phyloP scores from a whole-genome alignment of 768 basidiomycete genomes.

The Boletus vinaceobasis region DNA sequence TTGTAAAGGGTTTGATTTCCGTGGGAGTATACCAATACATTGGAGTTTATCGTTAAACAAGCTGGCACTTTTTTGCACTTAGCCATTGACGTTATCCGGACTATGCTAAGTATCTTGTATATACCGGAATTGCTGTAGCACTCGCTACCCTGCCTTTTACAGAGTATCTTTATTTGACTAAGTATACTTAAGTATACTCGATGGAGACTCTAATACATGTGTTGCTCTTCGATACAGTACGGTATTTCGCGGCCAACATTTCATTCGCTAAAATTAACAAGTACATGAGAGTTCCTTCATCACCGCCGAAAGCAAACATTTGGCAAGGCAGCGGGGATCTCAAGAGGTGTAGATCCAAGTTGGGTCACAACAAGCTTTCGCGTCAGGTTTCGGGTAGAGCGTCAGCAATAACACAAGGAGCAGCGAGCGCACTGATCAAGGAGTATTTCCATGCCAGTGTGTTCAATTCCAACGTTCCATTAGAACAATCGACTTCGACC shows the following conservation, averaged over 20 bases:
- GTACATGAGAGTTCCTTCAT: constrained; percentile 2
- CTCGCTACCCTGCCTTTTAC: constrained; percentile 2
- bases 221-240: constrained; percentile 1
- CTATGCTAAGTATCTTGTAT: constrained; percentile 9
- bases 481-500: background rate
- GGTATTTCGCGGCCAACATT: background rate
- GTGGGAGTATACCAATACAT: constrained; percentile 15
- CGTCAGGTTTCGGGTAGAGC: background rate
- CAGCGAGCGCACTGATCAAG: background rate
- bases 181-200: too few species aligned
- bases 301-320: constrained; percentile 8
- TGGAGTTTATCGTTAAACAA: constrained; percentile 19
- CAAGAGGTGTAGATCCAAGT: constrained; percentile 8
- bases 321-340: constrained; percentile 21
- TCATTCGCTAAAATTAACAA: background rate
- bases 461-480: background rate
- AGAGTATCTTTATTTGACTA: background rate
- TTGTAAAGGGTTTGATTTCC: constrained; percentile 15
- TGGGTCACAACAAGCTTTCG: constrained; percentile 7
- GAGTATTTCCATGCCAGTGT: background rate
- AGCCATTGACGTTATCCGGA: constrained; percentile 6
- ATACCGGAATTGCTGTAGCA: constrained; percentile 17
- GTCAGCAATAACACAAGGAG: background rate
- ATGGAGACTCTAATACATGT: background rate
- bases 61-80: constrained; percentile 20